Evolutionary conservation across 2,329 filamentous ascomycete genomes (phyloP).

Genomic region (Fusarium chuoi): DNA sequence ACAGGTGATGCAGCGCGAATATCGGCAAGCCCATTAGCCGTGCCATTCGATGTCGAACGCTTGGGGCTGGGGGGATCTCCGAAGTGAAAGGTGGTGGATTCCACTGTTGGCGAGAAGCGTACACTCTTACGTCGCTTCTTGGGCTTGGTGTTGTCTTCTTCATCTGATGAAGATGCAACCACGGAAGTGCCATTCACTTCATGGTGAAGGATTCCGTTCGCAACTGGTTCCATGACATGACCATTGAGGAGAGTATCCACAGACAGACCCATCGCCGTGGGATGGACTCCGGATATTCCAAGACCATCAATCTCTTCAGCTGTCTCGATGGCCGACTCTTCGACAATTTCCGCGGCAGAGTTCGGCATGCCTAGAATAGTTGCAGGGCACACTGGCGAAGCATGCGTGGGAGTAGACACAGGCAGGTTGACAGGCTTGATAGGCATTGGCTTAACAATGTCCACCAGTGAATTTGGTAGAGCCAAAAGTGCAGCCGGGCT

Average conservation of each 20-base stretch:
- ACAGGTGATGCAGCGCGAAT: conserved; percentile 20
- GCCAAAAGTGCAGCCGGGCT: conserved; percentile 59
- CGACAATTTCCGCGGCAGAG: conserved; percentile 47
- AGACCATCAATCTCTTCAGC: not conserved
- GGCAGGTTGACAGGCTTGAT: not conserved
- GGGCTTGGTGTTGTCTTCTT: conserved; percentile 28
- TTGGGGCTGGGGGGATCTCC: conserved; percentile 63
- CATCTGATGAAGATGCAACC: conserved; percentile 32
- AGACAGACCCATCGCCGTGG: conserved; percentile 10
- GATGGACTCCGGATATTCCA: conserved; percentile 3
- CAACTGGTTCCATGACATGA: not conserved
- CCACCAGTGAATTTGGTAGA: conserved; percentile 64
- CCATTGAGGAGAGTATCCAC: conserved; percentile 13
- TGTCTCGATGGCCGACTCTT: not conserved
- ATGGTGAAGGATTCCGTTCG: not conserved
- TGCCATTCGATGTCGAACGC: conserved; percentile 39
- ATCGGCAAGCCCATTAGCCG: conserved; percentile 10
- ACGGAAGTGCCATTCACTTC: conserved; percentile 14
- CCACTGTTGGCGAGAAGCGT: conserved; percentile 74
- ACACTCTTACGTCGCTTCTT: conserved; percentile 70
- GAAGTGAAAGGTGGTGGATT: conserved; percentile 69
- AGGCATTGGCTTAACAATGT: conserved; percentile 1
- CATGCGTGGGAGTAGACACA: not conserved
- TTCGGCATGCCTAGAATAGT: conserved; percentile 65
- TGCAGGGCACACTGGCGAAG: conserved; percentile 56